These are phyloP conservation scores for Tilletia setariae DNA, from an alignment of 1,284 basidiomycete species.

Conservation along the genomic window DNA sequence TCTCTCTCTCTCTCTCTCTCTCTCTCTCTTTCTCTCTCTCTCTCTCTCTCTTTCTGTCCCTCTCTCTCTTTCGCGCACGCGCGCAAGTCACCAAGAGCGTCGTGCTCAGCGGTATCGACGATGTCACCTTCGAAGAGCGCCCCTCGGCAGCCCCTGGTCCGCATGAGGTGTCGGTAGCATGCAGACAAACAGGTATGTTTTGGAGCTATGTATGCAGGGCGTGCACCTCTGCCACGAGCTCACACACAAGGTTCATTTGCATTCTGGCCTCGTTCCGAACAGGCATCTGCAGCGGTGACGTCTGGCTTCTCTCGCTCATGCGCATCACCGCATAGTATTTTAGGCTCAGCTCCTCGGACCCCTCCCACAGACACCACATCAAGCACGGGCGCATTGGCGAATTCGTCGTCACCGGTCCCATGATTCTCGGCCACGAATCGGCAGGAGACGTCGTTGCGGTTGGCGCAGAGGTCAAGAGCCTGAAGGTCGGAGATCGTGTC, in stretches of 20 bases:
- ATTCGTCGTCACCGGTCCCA: conserved; percentile 72
- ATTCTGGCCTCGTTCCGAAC: conserved; percentile 58
- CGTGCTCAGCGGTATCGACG: conserved; percentile 70
- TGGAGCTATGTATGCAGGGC: too few species aligned
- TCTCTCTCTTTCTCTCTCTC: not conserved
- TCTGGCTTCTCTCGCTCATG: conserved; percentile 18
- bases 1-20: too few species aligned
- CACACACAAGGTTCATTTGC: conserved; percentile 6
- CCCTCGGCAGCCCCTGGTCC: conserved; percentile 65
- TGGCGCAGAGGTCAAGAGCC: conserved; percentile 67
- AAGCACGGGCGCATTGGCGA: conserved; percentile 58
- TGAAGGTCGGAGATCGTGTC: conserved; percentile 79
- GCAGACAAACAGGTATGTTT: conserved; percentile 65
- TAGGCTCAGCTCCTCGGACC: not conserved
- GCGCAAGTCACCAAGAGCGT: conserved; percentile 76
- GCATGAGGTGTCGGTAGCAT: conserved; percentile 79
- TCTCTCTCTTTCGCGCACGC: not conserved
- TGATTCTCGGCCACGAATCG: conserved; percentile 69
- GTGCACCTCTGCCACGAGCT: not conserved
- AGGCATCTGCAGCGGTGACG: conserved; percentile 73
- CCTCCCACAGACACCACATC: conserved; percentile 35
- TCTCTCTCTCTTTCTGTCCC: not conserved
- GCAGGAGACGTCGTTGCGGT: conserved; percentile 63
- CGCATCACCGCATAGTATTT: conserved; percentile 10
- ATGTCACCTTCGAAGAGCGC: conserved; percentile 71